Conservation (phyloP, 2,329 filamentous ascomycete species). For the Hirsutella minnesotensis region DNA sequence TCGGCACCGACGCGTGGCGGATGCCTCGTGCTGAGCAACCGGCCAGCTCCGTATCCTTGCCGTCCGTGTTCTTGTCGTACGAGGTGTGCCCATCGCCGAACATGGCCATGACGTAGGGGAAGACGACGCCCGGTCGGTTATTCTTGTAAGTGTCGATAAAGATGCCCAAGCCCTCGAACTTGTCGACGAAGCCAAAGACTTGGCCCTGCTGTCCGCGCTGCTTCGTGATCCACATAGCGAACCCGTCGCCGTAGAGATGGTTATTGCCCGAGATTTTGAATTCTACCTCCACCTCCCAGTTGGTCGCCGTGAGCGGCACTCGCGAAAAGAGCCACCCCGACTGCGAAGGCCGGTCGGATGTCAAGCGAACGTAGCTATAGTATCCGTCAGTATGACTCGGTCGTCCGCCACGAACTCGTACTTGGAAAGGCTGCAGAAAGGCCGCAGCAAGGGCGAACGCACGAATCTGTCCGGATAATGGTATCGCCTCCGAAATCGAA, state of each 20-base stretch:
- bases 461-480: conserved; percentile 63
- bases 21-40: conserved; percentile 92
- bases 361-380: conserved; percentile 77
- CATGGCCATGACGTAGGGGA: conserved; percentile 99
- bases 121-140: conserved; percentile 87
- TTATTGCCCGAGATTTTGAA: conserved; percentile 87
- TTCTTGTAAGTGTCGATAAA: conserved; percentile 99
- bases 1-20: conserved; percentile 66
- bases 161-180: conserved; percentile 86
- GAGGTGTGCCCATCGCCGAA: conserved; percentile 76
- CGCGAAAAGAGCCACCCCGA: conserved; percentile 89
- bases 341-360: conserved; percentile 81
- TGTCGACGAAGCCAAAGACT: conserved; percentile 80
- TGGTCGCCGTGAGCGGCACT: conserved; percentile 89
- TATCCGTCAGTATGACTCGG: background rate
- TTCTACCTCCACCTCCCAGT: conserved; percentile 96
- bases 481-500: conserved; percentile 98
- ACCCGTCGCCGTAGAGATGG: conserved; percentile 87
- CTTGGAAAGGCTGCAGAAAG: too few species aligned
- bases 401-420: too few species aligned
- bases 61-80: conserved; percentile 91
- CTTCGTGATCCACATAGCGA: conserved; percentile 97
- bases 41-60: conserved; percentile 83
- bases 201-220: conserved; percentile 68
- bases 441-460: too few species aligned